Percentiles rank a stretch among this genome's conserved stretches.
Evolutionary conservation across 805 yeast species (phyloP).

Genomic region (Kodamaea kaohsiungensis): DNA sequence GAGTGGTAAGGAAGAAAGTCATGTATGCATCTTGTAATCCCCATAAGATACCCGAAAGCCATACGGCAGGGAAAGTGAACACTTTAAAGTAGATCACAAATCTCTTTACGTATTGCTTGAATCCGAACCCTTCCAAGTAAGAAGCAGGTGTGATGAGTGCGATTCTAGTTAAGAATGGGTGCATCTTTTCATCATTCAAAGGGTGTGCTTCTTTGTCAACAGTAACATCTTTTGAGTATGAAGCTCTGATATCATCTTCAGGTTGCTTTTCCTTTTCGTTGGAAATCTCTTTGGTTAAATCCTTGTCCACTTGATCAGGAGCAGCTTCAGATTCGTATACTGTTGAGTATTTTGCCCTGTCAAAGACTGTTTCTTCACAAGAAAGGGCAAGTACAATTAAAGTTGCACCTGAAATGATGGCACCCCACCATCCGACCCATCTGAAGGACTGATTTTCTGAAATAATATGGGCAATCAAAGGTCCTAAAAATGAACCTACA

Average conservation of each 20-base stretch:
- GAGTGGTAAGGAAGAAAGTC: constrained; percentile 41
- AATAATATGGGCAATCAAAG: constrained; percentile 60
- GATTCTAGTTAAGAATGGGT: constrained; percentile 20
- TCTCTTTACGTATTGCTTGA: constrained; percentile 42
- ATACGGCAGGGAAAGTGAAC: constrained; percentile 37
- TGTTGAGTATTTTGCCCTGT: constrained; percentile 26
- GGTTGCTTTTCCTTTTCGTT: not conserved
- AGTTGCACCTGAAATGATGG: constrained; percentile 45
- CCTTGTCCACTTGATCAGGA: constrained; percentile 1
- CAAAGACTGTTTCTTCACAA: constrained; percentile 59
- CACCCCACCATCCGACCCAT: constrained; percentile 55
- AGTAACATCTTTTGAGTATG: not conserved
- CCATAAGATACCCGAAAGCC: constrained; percentile 41
- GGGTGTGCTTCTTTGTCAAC: constrained; percentile 1
- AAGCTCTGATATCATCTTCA: not conserved
- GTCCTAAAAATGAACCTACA: constrained; percentile 57
- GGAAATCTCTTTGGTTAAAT: not conserved
- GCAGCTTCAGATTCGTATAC: constrained; percentile 13
- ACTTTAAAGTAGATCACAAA: constrained; percentile 34
- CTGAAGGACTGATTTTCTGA: constrained; percentile 50
- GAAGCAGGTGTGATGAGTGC: constrained; percentile 37
- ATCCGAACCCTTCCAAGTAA: constrained; percentile 37
- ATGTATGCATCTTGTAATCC: constrained; percentile 41
- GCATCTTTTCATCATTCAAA: constrained; percentile 8
- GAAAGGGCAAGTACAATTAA: constrained; percentile 42